These are phyloP conservation scores for Silene vulgaris DNA, from an alignment of 179 eudicot species.

Conservation along the genomic window DNA sequence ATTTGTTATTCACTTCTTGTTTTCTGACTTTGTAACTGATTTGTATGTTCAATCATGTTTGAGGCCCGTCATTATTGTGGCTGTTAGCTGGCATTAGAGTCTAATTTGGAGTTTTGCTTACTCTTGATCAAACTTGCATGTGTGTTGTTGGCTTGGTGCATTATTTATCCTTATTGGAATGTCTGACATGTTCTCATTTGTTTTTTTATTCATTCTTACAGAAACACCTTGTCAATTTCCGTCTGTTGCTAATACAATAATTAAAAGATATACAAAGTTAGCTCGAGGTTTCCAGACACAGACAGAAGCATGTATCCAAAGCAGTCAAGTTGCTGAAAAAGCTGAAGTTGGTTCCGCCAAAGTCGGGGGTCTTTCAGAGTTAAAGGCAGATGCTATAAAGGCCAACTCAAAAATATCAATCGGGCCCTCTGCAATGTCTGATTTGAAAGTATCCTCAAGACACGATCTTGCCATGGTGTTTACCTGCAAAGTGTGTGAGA, in stretches of 20 bases:
- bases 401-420: slow-evolving; percentile 17
- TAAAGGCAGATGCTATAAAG: slow-evolving; percentile 18
- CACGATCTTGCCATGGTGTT: slow-evolving; percentile 84
- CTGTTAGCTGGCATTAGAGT: neutral
- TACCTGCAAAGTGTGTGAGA: slow-evolving; percentile 83
- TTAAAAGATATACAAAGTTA: slow-evolving; percentile 19
- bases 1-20: neutral
- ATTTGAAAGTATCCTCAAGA: slow-evolving; percentile 57
- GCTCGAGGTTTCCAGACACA: slow-evolving; percentile 38
- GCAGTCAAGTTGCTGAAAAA: slow-evolving; percentile 24
- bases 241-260: slow-evolving; percentile 24
- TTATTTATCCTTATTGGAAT: neutral
- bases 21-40: neutral
- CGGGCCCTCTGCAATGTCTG: slow-evolving; percentile 31
- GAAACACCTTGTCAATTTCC: slow-evolving; percentile 26
- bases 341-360: slow-evolving; percentile 22
- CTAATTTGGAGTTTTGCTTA: neutral
- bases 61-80: neutral
- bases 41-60: neutral
- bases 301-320: slow-evolving; percentile 28
- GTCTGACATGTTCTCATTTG: slow-evolving; percentile 15
- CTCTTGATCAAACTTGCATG: neutral
- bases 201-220: slow-evolving; percentile 21
- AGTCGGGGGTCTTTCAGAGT: slow-evolving; percentile 17
- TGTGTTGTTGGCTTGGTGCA: neutral